Conservation (phyloP, 2,329 filamentous ascomycete genomes). For the Rhytidhysteron rufulum region DNA sequence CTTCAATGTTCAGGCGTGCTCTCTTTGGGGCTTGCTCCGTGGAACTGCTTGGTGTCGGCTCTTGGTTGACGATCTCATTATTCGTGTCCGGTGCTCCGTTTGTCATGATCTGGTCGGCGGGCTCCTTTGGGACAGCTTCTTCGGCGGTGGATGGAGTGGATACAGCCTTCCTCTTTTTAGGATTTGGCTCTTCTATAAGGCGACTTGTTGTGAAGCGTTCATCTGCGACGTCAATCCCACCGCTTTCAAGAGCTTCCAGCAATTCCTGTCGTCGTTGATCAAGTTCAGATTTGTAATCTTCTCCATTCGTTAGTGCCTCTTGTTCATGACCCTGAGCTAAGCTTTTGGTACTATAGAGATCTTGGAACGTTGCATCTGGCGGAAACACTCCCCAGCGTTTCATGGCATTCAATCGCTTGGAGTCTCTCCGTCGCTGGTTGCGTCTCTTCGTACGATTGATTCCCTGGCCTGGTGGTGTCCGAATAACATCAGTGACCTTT, state of each 20-base stretch:
- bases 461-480: slow-evolving; percentile 43
- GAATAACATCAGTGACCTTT: slow-evolving; percentile 18
- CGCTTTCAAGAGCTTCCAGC: not conserved
- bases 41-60: not conserved
- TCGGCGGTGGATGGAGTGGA: not conserved
- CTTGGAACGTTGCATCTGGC: slow-evolving; percentile 44
- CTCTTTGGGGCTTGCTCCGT: slow-evolving; percentile 16
- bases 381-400: slow-evolving; percentile 50
- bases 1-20: slow-evolving; percentile 53
- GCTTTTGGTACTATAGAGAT: slow-evolving; percentile 14
- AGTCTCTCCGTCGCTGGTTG: slow-evolving; percentile 50
- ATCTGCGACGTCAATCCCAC: slow-evolving; percentile 2
- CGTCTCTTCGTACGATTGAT: slow-evolving; percentile 46
- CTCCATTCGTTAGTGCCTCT: not conserved
- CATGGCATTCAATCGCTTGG: slow-evolving; percentile 46
- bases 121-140: not conserved
- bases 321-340: not conserved
- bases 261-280: not conserved
- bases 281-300: not conserved
- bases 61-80: not conserved
- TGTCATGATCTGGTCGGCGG: not conserved
- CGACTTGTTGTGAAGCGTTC: not conserved
- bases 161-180: not conserved
- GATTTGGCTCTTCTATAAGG: not conserved
- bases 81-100: not conserved